Conservation (phyloP, 768 basidiomycete genomes). For the Lentinula edodes region DNA sequence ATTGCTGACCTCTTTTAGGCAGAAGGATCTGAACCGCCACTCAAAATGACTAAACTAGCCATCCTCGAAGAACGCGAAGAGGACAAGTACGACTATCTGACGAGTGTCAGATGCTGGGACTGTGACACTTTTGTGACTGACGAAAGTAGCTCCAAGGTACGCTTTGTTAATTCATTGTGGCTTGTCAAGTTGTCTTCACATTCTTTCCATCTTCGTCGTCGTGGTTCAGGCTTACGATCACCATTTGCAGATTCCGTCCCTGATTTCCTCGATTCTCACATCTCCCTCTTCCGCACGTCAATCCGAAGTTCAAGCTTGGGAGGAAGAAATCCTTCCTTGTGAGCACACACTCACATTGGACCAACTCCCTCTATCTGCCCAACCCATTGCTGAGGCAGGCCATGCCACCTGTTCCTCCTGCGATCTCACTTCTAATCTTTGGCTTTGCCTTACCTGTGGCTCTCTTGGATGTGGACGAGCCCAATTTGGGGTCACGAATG, state of each 20-base stretch:
- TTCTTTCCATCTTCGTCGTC: not conserved
- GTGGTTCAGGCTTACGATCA: not conserved
- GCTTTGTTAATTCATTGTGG: conserved; percentile 24
- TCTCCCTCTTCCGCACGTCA: conserved; percentile 87
- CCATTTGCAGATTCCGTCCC: conserved; percentile 37
- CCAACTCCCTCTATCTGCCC: conserved; percentile 29
- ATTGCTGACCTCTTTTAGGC: conserved; percentile 33
- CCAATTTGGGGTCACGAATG: conserved; percentile 66
- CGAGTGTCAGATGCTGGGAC: conserved; percentile 69
- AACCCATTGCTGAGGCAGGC: conserved; percentile 50
- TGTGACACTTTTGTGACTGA: conserved; percentile 51
- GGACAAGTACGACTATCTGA: conserved; percentile 74
- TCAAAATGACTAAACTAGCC: conserved; percentile 86
- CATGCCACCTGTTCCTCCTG: conserved; percentile 80
- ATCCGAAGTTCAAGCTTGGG: conserved; percentile 96
- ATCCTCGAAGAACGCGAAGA: conserved; percentile 84
- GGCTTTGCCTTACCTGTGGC: conserved; percentile 93
- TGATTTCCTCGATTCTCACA: conserved; percentile 67
- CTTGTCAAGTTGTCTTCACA: conserved; percentile 11
- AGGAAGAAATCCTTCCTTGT: conserved; percentile 87
- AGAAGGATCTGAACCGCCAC: conserved; percentile 76
- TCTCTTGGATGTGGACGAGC: conserved; percentile 83
- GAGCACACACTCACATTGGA: conserved; percentile 61
- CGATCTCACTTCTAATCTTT: conserved; percentile 85
- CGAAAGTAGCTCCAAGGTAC: conserved; percentile 31